Evolutionary conservation across 2,329 filamentous ascomycete species (phyloP).

Genomic region (Colletotrichum tamarilloi): DNA sequence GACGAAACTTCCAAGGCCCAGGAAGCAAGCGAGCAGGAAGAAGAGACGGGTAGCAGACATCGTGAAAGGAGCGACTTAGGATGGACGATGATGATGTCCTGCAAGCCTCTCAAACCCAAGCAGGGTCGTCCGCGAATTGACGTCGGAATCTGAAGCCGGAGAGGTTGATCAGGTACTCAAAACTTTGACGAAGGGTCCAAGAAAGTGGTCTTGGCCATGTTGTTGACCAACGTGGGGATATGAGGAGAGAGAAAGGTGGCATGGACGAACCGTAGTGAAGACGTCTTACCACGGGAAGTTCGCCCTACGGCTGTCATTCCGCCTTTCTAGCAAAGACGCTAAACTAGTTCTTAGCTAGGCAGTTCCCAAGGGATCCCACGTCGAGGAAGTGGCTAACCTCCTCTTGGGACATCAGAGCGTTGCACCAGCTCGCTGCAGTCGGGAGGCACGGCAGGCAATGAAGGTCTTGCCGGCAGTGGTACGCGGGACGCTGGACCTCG

Average conservation of each 20-base stretch:
- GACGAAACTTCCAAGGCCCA: constrained; percentile 1
- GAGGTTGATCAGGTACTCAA: neutral
- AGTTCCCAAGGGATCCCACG: neutral
- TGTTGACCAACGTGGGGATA: neutral
- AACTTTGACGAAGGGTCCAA: neutral
- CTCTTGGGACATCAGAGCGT: neutral
- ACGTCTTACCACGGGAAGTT: neutral
- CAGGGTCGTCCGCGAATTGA: neutral
- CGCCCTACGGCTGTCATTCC: neutral
- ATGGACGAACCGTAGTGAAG: neutral
- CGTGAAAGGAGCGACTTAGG: neutral
- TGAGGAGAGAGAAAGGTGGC: neutral
- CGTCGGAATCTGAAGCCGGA: neutral
- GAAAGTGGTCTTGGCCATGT: neutral
- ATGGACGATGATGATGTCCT: neutral
- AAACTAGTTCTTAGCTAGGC: neutral
- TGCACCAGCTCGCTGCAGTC: neutral
- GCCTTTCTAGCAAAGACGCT: neutral
- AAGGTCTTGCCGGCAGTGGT: neutral
- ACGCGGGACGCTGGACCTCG: neutral
- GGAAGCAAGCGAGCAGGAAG: constrained; percentile 11
- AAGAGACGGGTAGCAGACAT: constrained; percentile 21
- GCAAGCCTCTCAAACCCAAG: neutral
- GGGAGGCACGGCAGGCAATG: neutral
- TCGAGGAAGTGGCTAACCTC: neutral